These are phyloP conservation scores for Leccinum aurantiacum DNA, from an alignment of 768 basidiomycete species.

Conservation along the genomic window DNA sequence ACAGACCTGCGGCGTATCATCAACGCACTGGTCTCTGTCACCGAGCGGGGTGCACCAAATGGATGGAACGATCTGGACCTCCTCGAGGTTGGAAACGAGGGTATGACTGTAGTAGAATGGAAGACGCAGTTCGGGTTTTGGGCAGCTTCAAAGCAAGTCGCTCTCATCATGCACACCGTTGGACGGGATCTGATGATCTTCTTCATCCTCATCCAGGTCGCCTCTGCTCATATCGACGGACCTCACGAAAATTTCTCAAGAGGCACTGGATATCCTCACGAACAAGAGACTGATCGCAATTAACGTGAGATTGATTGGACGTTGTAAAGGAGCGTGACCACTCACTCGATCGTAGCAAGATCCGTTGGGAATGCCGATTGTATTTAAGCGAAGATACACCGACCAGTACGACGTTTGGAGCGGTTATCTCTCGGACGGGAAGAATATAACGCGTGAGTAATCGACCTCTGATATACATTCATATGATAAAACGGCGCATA, in stretches of 20 bases:
- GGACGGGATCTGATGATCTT: not conserved
- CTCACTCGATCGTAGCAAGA: conserved; percentile 13
- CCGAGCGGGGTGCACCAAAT: conserved; percentile 44
- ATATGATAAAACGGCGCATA: not conserved
- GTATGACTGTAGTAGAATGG: too few relatives aligned
- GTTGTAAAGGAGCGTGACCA: not conserved
- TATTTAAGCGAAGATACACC: conserved; percentile 12
- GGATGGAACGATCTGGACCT: conserved; percentile 47
- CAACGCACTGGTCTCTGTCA: conserved; percentile 41
- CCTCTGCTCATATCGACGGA: conserved; percentile 16
- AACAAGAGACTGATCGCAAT: conserved; percentile 8
- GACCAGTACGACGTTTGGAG: conserved; percentile 11
- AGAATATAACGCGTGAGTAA: conserved; percentile 4
- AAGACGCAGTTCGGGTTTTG: too few relatives aligned
- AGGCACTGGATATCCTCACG: conserved; percentile 6
- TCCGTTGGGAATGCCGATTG: not conserved
- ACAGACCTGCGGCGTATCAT: conserved; percentile 13
- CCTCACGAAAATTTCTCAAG: conserved; percentile 3
- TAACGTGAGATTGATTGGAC: conserved; percentile 1
- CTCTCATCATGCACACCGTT: too few relatives aligned
- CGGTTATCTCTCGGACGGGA: conserved; percentile 8
- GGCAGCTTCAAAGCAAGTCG: too few relatives aligned
- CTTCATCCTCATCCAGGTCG: conserved; percentile 2
- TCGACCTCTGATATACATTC: not conserved
- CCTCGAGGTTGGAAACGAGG: too few relatives aligned